Base-by-base conservation (phyloP, 2,329 filamentous ascomycete species). In the Phialophora tarda region DNA sequence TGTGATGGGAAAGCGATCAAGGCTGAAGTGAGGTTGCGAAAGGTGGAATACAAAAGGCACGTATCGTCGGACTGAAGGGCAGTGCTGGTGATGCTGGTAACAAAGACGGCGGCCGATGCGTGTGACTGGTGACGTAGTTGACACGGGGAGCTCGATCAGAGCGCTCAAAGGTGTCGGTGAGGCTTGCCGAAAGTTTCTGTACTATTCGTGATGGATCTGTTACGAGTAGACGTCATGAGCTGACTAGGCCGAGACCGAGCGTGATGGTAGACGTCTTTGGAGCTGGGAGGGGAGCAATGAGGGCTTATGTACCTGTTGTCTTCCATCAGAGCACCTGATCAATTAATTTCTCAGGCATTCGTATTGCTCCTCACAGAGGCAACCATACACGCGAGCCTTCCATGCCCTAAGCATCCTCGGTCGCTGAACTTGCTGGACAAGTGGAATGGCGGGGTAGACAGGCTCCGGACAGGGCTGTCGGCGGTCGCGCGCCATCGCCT, bases 121-220 rank as follows among this genome's bases (percentile, higher is more conserved):
- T 23, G 8, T 21, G 47, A 32, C 28, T 59, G 57, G 57, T 59
- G 57, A 59, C 57, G 57, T 59, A 59, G 57, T 5, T 50, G 57
- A 59, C 57, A 10, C 24, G 11, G n/a, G 28, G 17, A 30, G 28
- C 26, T 56, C 23, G 28, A 56, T 56, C 57, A 11, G 38, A 6
- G n/a, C 26, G 23, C 6, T 30, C 14, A 14, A 24, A 34, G 32
- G 12, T 38, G 54, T 59, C 56, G 10, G 6, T 59, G 10, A 24
- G 41, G 26, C 11, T n/a, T 26, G 7, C 57, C 44, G 17, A 24
- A 59, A 59, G 41, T 44, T 30, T 59, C 14, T 21, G 26, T 59
- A 12, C n/a, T 21, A 12, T 28, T 23, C 21, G 48, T 12, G 48
- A 28, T 11, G 48, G 11, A 41, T 2, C 10, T 58, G 55, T 44